These are phyloP conservation scores for Trypethelium eluteriae DNA, from an alignment of 495 filamentous ascomycete genomes.

Conservation along the genomic window DNA sequence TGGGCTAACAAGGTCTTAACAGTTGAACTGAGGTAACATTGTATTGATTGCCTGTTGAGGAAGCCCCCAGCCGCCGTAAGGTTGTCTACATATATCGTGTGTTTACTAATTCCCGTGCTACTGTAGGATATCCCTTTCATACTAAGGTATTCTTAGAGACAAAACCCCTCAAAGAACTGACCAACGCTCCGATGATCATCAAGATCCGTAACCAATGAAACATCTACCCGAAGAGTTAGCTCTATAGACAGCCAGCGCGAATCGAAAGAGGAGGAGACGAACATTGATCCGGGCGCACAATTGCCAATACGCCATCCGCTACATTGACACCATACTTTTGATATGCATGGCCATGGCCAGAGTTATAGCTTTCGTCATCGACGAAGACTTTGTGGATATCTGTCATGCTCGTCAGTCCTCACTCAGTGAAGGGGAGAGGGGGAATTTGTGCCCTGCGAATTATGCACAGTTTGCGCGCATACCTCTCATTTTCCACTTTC, in stretches of 20 bases:
- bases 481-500: constrained; percentile 55
- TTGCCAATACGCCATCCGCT: constrained; percentile 34
- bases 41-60: no score
- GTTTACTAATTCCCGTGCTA: no score
- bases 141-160: not conserved
- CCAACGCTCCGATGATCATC: not conserved
- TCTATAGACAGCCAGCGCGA: not conserved
- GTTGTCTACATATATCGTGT: no score
- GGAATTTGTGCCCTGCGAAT: not conserved
- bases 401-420: constrained; percentile 21
- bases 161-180: constrained; percentile 11
- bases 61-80: no score
- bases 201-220: constrained; percentile 11
- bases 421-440: not conserved
- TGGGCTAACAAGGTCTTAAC: no score
- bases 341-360: constrained; percentile 58
- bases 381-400: constrained; percentile 57
- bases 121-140: no score
- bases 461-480: constrained; percentile 2
- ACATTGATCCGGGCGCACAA: constrained; percentile 4
- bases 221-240: constrained; percentile 1
- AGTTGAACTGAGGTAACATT: no score
- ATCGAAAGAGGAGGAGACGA: not conserved
- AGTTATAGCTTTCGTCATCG: constrained; percentile 60
- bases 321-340: constrained; percentile 51